Evolutionary conservation across 768 basidiomycete species (phyloP), one percentile per base, ranked within the genome.

Genomic region (Mycena crocata): DNA sequence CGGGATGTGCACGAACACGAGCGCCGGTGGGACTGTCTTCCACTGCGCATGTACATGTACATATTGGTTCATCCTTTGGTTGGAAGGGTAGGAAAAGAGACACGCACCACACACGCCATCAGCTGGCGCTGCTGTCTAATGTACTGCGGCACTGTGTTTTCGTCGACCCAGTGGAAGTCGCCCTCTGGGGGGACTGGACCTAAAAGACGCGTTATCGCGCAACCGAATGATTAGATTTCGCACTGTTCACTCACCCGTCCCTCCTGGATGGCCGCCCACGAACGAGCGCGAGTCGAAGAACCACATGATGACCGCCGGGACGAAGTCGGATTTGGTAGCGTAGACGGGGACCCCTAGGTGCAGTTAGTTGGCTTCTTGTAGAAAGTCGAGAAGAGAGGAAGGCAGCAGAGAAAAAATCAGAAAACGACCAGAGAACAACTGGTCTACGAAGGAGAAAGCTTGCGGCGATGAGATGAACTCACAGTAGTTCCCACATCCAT

Each of bases 211-310:
- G 24, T 50, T 24, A 34, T 35, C 40, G n/a, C 32, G 15, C 26
- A 12, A 31, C 14, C 49, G 15, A 31, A 57, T 10, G 40, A 30
- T 19, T 39, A 46, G 24, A 14, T 23, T 19, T 26, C 21, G 46
- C 49, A 30, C n/a, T n/a, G n/a, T n/a, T n/a, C n/a, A n/a, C n/a
- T 51, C 40, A 62, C 69, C 66, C 15, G 55, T 3, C 23, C 69
- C 69, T 5, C 21, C 10, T 21, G 62, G 62, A 31, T 45, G 35
- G 12, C 70, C 70, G 13, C 31, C 44, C 3, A 57, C 54, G 51
- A 71, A 71, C 24, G 70, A 68, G 4, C 56, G 66, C 19, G 70
- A 71, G 57, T 71, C 70, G 57, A 71, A 71, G 63, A 71, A 71
- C 70, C 70, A 71, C 70, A 71, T 64, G 14, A 71, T 55, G 45